Evolutionary conservation across 257 asterid genomes (phyloP).

Genomic region (Lantana camara): DNA sequence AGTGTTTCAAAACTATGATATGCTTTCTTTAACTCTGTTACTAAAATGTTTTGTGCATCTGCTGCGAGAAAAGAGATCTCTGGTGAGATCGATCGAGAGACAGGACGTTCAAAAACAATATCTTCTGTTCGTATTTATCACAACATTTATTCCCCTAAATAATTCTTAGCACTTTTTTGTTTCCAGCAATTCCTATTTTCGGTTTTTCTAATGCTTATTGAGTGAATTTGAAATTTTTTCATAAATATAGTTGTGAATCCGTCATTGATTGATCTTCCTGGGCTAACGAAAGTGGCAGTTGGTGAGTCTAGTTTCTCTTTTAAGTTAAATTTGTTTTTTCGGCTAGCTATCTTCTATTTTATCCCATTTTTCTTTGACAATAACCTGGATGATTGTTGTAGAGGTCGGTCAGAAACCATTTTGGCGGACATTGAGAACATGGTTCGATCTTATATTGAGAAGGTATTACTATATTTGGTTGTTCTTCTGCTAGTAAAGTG

Average conservation of each 20-base stretch:
- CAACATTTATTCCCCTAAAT: conserved; percentile 62
- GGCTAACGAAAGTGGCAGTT: conserved; percentile 69
- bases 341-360: not conserved
- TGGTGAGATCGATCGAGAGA: conserved; percentile 81
- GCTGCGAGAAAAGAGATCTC: conserved; percentile 71
- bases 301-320: conserved; percentile 41
- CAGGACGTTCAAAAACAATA: conserved; percentile 65
- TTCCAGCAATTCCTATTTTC: not conserved
- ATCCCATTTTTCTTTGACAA: conserved; percentile 3
- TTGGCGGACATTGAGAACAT: conserved; percentile 68
- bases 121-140: conserved; percentile 73
- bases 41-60: conserved; percentile 39
- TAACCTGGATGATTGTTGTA: conserved; percentile 25
- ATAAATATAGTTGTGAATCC: conserved; percentile 58
- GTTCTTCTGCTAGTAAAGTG: conserved; percentile 2
- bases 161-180: not conserved
- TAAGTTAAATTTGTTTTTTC: conserved; percentile 3
- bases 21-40: conserved; percentile 2
- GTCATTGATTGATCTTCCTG: conserved; percentile 75
- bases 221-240: conserved; percentile 26
- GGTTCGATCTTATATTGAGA: conserved; percentile 70
- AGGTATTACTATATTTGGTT: conserved; percentile 38
- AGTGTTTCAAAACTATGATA: not conserved
- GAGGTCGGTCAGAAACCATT: conserved; percentile 62
- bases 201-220: not conserved